Evolutionary conservation across 306 rosid species (phyloP).

Genomic region (Gastrolobium villosum): DNA sequence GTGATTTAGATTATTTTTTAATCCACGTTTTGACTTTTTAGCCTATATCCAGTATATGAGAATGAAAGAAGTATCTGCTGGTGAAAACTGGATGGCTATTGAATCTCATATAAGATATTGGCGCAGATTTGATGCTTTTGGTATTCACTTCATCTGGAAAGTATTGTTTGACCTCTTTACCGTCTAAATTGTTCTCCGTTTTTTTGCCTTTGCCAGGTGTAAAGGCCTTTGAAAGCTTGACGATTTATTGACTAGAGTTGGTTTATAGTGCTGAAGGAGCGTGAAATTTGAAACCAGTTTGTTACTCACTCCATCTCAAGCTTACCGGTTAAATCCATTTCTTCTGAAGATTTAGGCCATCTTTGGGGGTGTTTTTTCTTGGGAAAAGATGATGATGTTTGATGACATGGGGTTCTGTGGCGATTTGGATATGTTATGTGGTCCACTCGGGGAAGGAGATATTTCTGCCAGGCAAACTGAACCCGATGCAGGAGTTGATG

Average conservation of each 20-base stretch:
- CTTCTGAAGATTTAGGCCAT: not conserved
- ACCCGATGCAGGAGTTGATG: constrained; percentile 63
- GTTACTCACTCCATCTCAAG: not conserved
- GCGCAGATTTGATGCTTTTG: constrained; percentile 34
- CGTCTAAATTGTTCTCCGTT: constrained; percentile 22
- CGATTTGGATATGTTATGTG: constrained; percentile 68
- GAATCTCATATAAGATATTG: constrained; percentile 31
- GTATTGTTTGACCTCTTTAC: constrained; percentile 30
- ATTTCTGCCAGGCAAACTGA: constrained; percentile 52
- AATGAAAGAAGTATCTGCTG: constrained; percentile 2
- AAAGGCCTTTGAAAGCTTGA: constrained; percentile 19
- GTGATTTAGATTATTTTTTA: not conserved
- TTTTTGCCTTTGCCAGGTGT: constrained; percentile 44
- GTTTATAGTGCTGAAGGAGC: constrained; percentile 15
- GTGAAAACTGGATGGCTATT: constrained; percentile 22
- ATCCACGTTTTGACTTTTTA: not conserved
- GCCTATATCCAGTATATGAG: constrained; percentile 7
- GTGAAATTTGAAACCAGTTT: constrained; percentile 18
- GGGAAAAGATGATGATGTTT: constrained; percentile 70
- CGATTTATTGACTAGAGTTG: constrained; percentile 20
- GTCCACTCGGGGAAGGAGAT: constrained; percentile 63
- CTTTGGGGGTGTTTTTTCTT: constrained; percentile 5
- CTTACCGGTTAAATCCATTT: not conserved
- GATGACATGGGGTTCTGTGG: constrained; percentile 71
- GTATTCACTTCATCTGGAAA: constrained; percentile 25